Evolutionary conservation across 1,284 basidiomycete species (phyloP).

Genomic region (Tylopilus sp.): DNA sequence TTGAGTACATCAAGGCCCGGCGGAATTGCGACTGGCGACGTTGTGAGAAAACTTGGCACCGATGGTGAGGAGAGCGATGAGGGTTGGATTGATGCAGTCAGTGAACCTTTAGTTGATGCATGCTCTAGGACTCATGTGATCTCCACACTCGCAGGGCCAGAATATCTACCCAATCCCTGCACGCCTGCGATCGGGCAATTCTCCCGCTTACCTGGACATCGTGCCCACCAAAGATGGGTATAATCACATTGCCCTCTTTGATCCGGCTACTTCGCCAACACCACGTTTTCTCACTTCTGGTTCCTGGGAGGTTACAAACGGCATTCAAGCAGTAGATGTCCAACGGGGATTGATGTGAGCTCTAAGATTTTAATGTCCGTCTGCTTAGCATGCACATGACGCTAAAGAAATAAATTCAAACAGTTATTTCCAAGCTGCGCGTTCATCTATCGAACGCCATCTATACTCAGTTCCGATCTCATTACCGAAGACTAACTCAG

Average conservation of each 20-base stretch:
- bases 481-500: constrained; percentile 25
- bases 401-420: constrained; percentile 17
- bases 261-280: constrained; percentile 60
- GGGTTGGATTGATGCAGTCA: constrained; percentile 86
- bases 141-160: constrained; percentile 45
- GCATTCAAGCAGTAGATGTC: constrained; percentile 70
- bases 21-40: constrained; percentile 42
- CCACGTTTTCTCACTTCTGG: constrained; percentile 85
- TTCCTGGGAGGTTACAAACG: constrained; percentile 83
- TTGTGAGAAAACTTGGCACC: constrained; percentile 74
- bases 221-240: constrained; percentile 77
- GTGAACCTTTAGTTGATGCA: constrained; percentile 26
- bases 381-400: constrained; percentile 11
- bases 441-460: constrained; percentile 81
- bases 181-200: constrained; percentile 40
- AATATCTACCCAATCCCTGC: constrained; percentile 55
- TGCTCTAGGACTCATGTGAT: constrained; percentile 14
- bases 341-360: constrained; percentile 68
- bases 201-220: constrained; percentile 80
- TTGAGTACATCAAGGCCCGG: constrained; percentile 35
- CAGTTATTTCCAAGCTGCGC: constrained; percentile 88
- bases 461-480: constrained; percentile 76
- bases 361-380: constrained; percentile 28
- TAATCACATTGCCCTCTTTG: constrained; percentile 88
- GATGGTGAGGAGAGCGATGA: constrained; percentile 82